A percentile compares a stretch with the other conserved stretches of the same genome.
Evolutionary conservation across 805 yeast species (phyloP).

Genomic region (Wickerhamomyces canadensis): DNA sequence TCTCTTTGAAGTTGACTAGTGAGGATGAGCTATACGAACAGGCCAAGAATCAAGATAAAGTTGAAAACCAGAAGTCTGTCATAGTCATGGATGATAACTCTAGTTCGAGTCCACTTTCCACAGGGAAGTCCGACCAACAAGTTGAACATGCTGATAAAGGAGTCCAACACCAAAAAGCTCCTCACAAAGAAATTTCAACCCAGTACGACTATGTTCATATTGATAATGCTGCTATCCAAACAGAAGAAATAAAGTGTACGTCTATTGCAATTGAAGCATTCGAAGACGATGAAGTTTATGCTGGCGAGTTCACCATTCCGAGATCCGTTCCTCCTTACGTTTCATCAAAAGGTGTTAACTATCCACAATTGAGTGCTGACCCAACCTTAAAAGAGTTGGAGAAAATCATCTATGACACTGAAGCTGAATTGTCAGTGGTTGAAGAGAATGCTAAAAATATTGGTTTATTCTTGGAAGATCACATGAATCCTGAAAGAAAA

Average conservation of each 20-base stretch:
- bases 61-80: no score
- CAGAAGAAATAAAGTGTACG: slow-evolving; percentile 7
- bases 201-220: slow-evolving; percentile 3
- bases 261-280: slow-evolving; percentile 19
- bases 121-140: slow-evolving; percentile 1
- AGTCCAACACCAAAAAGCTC: slow-evolving; percentile 1
- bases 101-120: no score
- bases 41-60: slow-evolving; percentile 4
- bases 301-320: slow-evolving; percentile 21
- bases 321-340: slow-evolving; percentile 12
- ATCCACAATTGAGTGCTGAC: slow-evolving; percentile 18
- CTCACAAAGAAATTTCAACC: not conserved
- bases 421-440: slow-evolving; percentile 29
- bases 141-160: not conserved
- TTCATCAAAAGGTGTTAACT: slow-evolving; percentile 15
- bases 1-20: slow-evolving; percentile 7
- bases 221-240: slow-evolving; percentile 8
- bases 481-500: slow-evolving; percentile 19
- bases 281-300: slow-evolving; percentile 28
- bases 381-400: slow-evolving; percentile 15
- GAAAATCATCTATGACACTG: slow-evolving; percentile 20
- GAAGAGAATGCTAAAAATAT: slow-evolving; percentile 26
- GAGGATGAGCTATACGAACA: slow-evolving; percentile 11
- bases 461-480: slow-evolving; percentile 28
- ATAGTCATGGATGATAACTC: no score